These are phyloP conservation scores for Arthrinium phaeospermum DNA, from an alignment of 2,329 filamentous ascomycete species.

Conservation along the genomic window DNA sequence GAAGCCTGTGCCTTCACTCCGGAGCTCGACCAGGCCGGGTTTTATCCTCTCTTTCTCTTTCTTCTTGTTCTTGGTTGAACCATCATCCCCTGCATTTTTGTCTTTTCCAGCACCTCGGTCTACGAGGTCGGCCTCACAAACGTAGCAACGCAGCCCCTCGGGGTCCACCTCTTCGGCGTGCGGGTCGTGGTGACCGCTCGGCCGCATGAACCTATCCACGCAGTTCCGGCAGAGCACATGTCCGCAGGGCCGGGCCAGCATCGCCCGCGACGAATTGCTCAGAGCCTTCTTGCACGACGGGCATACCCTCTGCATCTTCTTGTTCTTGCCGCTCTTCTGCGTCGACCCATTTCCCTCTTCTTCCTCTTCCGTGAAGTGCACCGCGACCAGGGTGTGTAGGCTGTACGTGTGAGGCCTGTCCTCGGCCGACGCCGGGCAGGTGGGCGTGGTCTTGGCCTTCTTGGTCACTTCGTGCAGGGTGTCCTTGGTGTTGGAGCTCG, in stretches of 20 bases:
- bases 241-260: slow-evolving; percentile 85
- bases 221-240: slow-evolving; percentile 90
- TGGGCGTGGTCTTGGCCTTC: slow-evolving; percentile 69
- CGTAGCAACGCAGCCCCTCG: slow-evolving; percentile 73
- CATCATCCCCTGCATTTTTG: slow-evolving; percentile 44
- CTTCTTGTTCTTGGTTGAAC: slow-evolving; percentile 31
- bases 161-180: slow-evolving; percentile 53
- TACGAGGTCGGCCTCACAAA: slow-evolving; percentile 82
- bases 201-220: slow-evolving; percentile 80
- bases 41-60: slow-evolving; percentile 61
- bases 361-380: slow-evolving; percentile 78
- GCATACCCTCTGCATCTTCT: slow-evolving; percentile 61
- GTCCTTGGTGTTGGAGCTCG: slow-evolving; percentile 64
- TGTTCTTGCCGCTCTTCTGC: slow-evolving; percentile 40
- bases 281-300: slow-evolving; percentile 85
- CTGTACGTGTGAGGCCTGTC: slow-evolving; percentile 75
- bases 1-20: slow-evolving; percentile 90
- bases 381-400: slow-evolving; percentile 75
- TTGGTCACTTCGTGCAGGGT: slow-evolving; percentile 62
- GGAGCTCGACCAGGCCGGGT: slow-evolving; percentile 78
- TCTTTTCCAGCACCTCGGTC: slow-evolving; percentile 43
- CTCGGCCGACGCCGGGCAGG: slow-evolving; percentile 76
- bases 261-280: slow-evolving; percentile 80
- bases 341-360: slow-evolving; percentile 45
- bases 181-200: slow-evolving; percentile 59